phyloP scores from a whole-genome alignment of 2,329 filamentous ascomycete species.

The Aureobasidium leucospermi region DNA sequence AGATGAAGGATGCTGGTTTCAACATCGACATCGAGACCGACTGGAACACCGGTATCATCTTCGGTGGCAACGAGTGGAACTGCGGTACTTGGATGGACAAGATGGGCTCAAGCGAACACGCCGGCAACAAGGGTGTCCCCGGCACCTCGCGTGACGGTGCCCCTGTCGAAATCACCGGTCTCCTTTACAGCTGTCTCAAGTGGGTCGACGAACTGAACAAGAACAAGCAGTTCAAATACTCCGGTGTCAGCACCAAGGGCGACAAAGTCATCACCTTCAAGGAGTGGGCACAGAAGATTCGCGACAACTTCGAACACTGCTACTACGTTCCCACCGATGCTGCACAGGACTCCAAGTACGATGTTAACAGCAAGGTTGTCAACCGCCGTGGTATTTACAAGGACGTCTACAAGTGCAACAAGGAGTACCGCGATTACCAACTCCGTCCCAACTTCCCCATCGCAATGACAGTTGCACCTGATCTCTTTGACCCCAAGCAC shows the following conservation, averaged over 20 bases:
- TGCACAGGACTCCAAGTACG: conserved; percentile 66
- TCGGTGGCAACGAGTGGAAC: conserved; percentile 88
- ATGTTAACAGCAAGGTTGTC: conserved; percentile 70
- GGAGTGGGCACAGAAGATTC: conserved; percentile 74
- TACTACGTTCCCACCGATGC: conserved; percentile 74
- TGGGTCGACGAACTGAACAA: conserved; percentile 68
- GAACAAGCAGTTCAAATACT: conserved; percentile 63
- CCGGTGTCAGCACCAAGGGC: conserved; percentile 53
- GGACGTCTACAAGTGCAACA: conserved; percentile 86
- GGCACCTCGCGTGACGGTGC: conserved; percentile 96
- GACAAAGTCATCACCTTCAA: conserved; percentile 57
- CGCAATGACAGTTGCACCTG: conserved; percentile 87
- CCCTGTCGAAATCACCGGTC: conserved; percentile 87
- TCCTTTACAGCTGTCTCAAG: conserved; percentile 78
- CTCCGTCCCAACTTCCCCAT: conserved; percentile 90
- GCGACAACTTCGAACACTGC: conserved; percentile 81
- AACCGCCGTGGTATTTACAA: conserved; percentile 97
- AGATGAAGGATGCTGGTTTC: conserved; percentile 91
- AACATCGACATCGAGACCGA: conserved; percentile 86
- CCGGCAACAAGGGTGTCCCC: conserved; percentile 85
- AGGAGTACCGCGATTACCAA: conserved; percentile 97
- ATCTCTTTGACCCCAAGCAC: conserved; percentile 72
- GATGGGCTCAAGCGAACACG: conserved; percentile 95
- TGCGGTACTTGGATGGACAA: conserved; percentile 99
- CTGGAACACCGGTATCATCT: conserved; percentile 84